Evolutionary conservation across 306 rosid species (phyloP), one percentile per base, ranked within the genome.

Genomic region (Styphnolobium japonicum): DNA sequence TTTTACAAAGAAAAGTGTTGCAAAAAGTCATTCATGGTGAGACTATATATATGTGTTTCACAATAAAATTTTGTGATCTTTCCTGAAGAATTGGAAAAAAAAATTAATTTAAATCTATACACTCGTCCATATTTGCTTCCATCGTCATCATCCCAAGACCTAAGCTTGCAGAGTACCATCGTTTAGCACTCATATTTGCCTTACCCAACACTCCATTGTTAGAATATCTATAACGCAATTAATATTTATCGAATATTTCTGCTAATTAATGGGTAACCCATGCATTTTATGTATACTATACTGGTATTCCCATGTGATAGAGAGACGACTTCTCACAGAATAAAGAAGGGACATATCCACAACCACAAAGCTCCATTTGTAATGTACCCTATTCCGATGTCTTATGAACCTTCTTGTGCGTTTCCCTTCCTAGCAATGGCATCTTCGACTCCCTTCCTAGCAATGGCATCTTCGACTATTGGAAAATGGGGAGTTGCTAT

Each of bases 251-350:
- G 10, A 49, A 67, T 11, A 29, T 31, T 14, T 18, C 3, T 27
- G 48, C 22, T 34, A 36, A 48, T 23, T 45, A 80, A 60, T 15
- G 78, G 4, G 53, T 43, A 33, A 16, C 6, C 22, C 37, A 16
- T n/a, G n/a, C n/a, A n/a, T 5, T 71, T 33, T 34, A 33, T 49
- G 64, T 16, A 34, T 1, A 71, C 19, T 16, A 15, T 8, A 33
- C 39, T 4, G 25, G 22, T 8, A 40, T 29, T 29, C 31, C 78
- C 82, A 77, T 62, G 79, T 71, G 86, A 70, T 29, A 23, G 58
- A 39, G 78, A 69, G 14, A 48, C 23, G 49, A 49, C 58, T 27
- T 60, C 4, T 71, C 3, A 60, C 15, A 68, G 43, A 76, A 60
- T 39, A 53, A 73, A 29, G 77, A 75, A 60, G 31, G 60, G 81